A percentile compares a stretch with the other conserved stretches of the same genome.
These are phyloP conservation scores for Suhomyces ambrosiae DNA, from an alignment of 1,139 yeast genomes.

Conservation along the genomic window DNA sequence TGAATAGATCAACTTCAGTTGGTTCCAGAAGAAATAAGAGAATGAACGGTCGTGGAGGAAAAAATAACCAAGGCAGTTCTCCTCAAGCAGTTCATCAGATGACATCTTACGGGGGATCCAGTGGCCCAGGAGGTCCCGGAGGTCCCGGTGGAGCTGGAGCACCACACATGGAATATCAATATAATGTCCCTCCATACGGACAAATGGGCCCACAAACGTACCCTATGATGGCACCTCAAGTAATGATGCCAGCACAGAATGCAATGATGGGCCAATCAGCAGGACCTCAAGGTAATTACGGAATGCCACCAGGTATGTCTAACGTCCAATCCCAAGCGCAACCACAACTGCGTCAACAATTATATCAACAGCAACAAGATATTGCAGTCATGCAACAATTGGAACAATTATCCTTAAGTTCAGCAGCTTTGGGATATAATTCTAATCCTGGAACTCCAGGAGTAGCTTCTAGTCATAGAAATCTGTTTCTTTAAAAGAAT, in stretches of 20 bases:
- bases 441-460: constrained; percentile 49
- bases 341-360: constrained; percentile 18
- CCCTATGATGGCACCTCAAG: constrained; percentile 7
- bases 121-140: constrained; percentile 8
- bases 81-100: constrained; percentile 10
- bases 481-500: constrained; percentile 22
- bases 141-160: constrained; percentile 6
- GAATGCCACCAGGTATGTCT: constrained; percentile 2
- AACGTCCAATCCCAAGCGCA: constrained; percentile 15
- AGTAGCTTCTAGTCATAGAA: constrained; percentile 21
- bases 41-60: constrained; percentile 19
- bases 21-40: constrained; percentile 26
- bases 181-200: constrained; percentile 9
- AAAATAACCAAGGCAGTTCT: constrained; percentile 10
- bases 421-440: constrained; percentile 53
- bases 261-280: constrained; percentile 2
- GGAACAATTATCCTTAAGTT: constrained; percentile 50
- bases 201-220: constrained; percentile 9
- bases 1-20: constrained; percentile 32
- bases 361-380: constrained; percentile 28
- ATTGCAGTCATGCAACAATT: constrained; percentile 49
- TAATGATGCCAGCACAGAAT: constrained; percentile 8
- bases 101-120: constrained; percentile 5
- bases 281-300: constrained; percentile 2
- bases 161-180: constrained; percentile 7